Conservation (phyloP, 257 asterid genomes). For the Solanum lignicaule region DNA sequence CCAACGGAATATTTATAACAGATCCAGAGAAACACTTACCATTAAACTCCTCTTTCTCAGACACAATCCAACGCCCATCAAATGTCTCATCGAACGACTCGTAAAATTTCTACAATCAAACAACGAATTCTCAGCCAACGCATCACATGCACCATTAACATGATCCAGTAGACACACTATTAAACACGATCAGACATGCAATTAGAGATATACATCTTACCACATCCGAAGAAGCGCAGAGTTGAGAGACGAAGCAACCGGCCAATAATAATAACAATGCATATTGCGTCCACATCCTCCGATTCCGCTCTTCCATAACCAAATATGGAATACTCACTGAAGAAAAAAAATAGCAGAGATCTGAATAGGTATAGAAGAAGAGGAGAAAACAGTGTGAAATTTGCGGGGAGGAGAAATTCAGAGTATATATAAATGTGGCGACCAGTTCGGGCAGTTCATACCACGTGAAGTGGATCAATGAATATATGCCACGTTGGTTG, state of each 20-base stretch:
- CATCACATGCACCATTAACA: neutral
- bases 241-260: constrained; percentile 56
- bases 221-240: constrained; percentile 59
- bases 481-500: neutral
- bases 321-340: neutral
- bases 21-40: constrained; percentile 31
- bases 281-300: constrained; percentile 32
- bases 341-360: neutral
- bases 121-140: neutral
- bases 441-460: constrained; percentile 21
- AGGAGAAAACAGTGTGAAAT: neutral
- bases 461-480: constrained; percentile 12
- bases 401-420: neutral
- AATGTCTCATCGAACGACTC: constrained; percentile 76
- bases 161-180: neutral
- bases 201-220: constrained; percentile 16
- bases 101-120: constrained; percentile 46
- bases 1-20: neutral
- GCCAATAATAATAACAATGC: constrained; percentile 36
- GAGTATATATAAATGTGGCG: constrained; percentile 17
- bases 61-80: constrained; percentile 73
- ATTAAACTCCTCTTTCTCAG: constrained; percentile 61
- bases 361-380: constrained; percentile 4
- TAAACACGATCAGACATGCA: neutral
- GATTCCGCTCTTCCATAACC: neutral